phyloP scores from a whole-genome alignment of 108 stramenopile genomes.

The Cylindrotheca fusiformis region DNA sequence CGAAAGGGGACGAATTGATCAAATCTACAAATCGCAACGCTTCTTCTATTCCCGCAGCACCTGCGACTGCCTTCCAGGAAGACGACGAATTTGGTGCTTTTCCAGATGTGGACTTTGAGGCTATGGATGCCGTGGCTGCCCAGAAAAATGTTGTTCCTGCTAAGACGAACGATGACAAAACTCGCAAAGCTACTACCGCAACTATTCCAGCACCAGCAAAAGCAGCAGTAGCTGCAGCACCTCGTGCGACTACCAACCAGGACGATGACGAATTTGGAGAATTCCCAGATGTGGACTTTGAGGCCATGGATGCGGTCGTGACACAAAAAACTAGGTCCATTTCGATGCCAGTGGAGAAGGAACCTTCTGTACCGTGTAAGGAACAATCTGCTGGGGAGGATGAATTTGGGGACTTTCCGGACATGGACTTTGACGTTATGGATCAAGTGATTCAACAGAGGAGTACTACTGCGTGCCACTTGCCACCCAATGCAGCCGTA shows the following conservation, averaged over 20 bases:
- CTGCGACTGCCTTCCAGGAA: conserved; percentile 4
- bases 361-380: not conserved
- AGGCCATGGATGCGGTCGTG: conserved; percentile 8
- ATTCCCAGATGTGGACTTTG: conserved; percentile 17
- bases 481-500: conserved; percentile 9
- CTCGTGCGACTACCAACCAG: not conserved
- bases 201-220: not conserved
- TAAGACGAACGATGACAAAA: too few relatives aligned
- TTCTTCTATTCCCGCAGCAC: not conserved
- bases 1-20: too few relatives aligned
- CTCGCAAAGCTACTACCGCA: too few relatives aligned
- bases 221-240: not conserved
- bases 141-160: not conserved
- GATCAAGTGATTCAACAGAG: conserved; percentile 29
- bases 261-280: conserved; percentile 31
- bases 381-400: conserved; percentile 25
- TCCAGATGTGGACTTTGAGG: conserved; percentile 19
- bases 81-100: conserved; percentile 37
- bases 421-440: conserved; percentile 54
- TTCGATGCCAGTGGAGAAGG: not conserved
- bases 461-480: not conserved
- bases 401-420: conserved; percentile 56
- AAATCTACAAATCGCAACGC: not conserved
- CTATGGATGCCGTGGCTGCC: conserved; percentile 19
- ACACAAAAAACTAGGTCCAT: not conserved